Percentiles rank a stretch among this genome's conserved stretches.
These are phyloP conservation scores for Leccinum truebloodii DNA, from an alignment of 768 basidiomycete species.

Conservation along the genomic window DNA sequence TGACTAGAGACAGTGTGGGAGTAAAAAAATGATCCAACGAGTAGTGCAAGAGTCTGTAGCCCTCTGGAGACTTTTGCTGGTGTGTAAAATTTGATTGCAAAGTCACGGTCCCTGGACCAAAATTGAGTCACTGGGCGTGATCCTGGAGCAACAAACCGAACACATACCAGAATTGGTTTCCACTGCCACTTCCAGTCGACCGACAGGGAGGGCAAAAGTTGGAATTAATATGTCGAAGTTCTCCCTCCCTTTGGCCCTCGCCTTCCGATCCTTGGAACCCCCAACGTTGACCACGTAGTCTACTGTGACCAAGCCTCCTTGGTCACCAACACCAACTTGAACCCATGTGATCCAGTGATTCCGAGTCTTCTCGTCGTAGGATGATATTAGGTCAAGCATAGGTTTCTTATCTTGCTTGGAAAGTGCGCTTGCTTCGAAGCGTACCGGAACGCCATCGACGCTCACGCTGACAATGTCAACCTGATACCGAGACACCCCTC, in stretches of 20 bases:
- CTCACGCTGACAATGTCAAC: constrained; percentile 56
- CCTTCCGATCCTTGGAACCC: constrained; percentile 29
- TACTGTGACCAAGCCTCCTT: constrained; percentile 52
- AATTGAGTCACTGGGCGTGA: constrained; percentile 7
- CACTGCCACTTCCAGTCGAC: constrained; percentile 62
- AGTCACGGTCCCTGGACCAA: constrained; percentile 45
- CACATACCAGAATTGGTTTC: constrained; percentile 53
- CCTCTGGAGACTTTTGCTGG: constrained; percentile 41
- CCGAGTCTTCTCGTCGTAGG: constrained; percentile 54
- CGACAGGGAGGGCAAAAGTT: constrained; percentile 70
- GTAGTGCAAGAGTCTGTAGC: constrained; percentile 55
- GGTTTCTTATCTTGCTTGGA: constrained; percentile 37
- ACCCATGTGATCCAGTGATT: constrained; percentile 70
- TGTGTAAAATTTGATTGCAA: constrained; percentile 59
- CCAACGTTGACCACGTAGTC: constrained; percentile 60
- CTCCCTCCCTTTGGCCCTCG: constrained; percentile 32
- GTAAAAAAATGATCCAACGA: constrained; percentile 58
- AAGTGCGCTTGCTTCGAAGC: constrained; percentile 52
- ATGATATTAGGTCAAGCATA: constrained; percentile 38
- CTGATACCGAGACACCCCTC: constrained; percentile 37
- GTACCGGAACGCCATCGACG: constrained; percentile 65
- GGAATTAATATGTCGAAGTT: constrained; percentile 59
- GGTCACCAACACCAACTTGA: constrained; percentile 54
- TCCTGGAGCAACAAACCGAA: not conserved
- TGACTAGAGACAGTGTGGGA: constrained; percentile 48